Evolutionary conservation across 2,329 filamentous ascomycete genomes (phyloP), one percentile per base, ranked within the genome.

Genomic region (Aureobasidium sp.): DNA sequence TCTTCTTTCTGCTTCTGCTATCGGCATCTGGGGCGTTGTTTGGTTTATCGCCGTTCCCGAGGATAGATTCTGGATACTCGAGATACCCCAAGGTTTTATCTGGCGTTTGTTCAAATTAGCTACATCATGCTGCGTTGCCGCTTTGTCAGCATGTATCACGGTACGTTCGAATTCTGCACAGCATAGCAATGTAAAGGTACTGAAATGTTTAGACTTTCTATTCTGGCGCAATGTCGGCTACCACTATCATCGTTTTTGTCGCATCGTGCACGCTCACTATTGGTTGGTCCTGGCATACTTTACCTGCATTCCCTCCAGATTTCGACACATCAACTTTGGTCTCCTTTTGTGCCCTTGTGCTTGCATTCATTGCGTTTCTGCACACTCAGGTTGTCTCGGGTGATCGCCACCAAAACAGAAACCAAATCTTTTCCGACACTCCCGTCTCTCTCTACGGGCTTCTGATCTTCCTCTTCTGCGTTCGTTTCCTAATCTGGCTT

Each of bases 391-490:
- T 41, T 7, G 29, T 53, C 4, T 42, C 38, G 3, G 29, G 30
- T 16, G 24, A 44, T 12, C 30, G 27, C 17, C 30, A 22, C 22
- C 21, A 32, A 19, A n/a, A 37, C 16, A 16, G 12, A 12, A 21
- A 21, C 3, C 30, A 14, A n/a, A 42, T 53, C 6, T 53, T 53
- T 7, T 35, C 38, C 12, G 38, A 44, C 1, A 53, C 40, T 8
- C 51, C 51, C 3, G 24, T 39, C 2, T 11, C 19, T 16, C 63
- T 17, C 56, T 30, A 29, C 6, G 47, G 68, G 10, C 25, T 70
- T 4, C 62, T 76, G 16, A 52, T 72, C 5, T 34, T 72, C 4
- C 60, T 78, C 1, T 66, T 76, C 39, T 62, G 69, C n/a, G 52
- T 75, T 57, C 69, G 71, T 55, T 56, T 72, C 3, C 62, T 66